These are phyloP conservation scores for Aplosporella prunicola DNA, from an alignment of 2,329 filamentous ascomycete species.

Conservation along the genomic window DNA sequence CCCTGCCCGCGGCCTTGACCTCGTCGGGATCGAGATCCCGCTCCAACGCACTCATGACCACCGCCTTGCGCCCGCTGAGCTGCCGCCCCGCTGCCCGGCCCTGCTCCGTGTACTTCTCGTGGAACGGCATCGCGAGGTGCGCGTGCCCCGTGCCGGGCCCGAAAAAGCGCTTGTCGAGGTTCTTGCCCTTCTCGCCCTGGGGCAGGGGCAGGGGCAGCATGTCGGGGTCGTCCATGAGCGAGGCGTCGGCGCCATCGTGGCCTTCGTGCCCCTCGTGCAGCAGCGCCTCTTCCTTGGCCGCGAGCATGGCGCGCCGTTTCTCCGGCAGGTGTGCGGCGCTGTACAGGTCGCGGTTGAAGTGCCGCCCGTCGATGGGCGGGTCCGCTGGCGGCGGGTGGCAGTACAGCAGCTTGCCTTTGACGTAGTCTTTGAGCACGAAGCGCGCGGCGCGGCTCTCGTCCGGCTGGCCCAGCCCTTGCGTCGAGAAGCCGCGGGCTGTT, in stretches of 20 bases:
- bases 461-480: slow-evolving; percentile 78
- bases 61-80: slow-evolving; percentile 73
- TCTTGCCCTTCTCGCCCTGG: slow-evolving; percentile 62
- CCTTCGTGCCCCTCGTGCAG: slow-evolving; percentile 29
- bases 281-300: slow-evolving; percentile 32
- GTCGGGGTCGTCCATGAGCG: slow-evolving; percentile 42
- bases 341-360: slow-evolving; percentile 88
- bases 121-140: slow-evolving; percentile 73
- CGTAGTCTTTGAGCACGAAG: slow-evolving; percentile 91
- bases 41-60: slow-evolving; percentile 71
- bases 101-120: slow-evolving; percentile 79
- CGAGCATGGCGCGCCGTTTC: slow-evolving; percentile 62
- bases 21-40: slow-evolving; percentile 77
- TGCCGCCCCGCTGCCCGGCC: slow-evolving; percentile 53
- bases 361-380: slow-evolving; percentile 52
- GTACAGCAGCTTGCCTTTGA: slow-evolving; percentile 88
- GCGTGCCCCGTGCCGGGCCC: slow-evolving; percentile 52
- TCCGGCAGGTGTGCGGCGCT: slow-evolving; percentile 71
- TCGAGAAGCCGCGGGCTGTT: slow-evolving; percentile 79
- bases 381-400: slow-evolving; percentile 74
- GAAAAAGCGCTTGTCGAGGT: slow-evolving; percentile 87
- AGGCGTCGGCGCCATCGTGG: slow-evolving; percentile 30
- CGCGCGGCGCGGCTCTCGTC: slow-evolving; percentile 88
- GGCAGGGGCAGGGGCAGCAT: slow-evolving; percentile 29
- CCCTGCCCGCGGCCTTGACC: slow-evolving; percentile 49